These are phyloP conservation scores for Polytolypa hystricis DNA, from an alignment of 2,329 filamentous ascomycete species.

Conservation along the genomic window DNA sequence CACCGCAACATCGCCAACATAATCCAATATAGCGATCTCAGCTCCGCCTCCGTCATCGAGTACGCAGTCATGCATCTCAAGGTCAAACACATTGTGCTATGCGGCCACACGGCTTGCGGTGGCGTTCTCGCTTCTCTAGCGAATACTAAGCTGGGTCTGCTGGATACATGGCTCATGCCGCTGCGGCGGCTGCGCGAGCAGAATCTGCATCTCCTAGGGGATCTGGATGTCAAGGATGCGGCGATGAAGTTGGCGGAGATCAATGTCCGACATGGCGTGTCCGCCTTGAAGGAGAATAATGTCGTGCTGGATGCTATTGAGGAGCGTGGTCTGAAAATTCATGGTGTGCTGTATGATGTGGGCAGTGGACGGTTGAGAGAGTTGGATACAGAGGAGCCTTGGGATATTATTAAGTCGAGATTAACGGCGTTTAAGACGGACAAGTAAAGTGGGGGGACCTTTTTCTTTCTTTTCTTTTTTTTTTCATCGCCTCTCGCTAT, in stretches of 20 bases:
- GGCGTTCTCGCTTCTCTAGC: slow-evolving; percentile 45
- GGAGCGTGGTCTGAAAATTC: slow-evolving; percentile 60
- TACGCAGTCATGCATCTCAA: slow-evolving; percentile 64
- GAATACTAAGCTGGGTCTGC: slow-evolving; percentile 46
- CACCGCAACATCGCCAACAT: slow-evolving; percentile 89
- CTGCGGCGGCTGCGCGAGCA: slow-evolving; percentile 44
- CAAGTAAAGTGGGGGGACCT: neutral
- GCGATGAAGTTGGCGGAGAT: slow-evolving; percentile 58
- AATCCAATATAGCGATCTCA: slow-evolving; percentile 63
- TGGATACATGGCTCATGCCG: slow-evolving; percentile 53
- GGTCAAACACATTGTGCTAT: slow-evolving; percentile 52
- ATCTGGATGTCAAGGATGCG: slow-evolving; percentile 38
- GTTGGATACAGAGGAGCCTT: slow-evolving; percentile 36
- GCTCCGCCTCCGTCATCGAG: slow-evolving; percentile 63
- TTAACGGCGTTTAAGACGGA: slow-evolving; percentile 29
- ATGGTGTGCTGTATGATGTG: slow-evolving; percentile 67
- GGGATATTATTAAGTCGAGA: slow-evolving; percentile 28
- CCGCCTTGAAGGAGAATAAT: slow-evolving; percentile 56
- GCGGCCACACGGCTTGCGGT: slow-evolving; percentile 51
- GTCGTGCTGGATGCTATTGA: slow-evolving; percentile 58
- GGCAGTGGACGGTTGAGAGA: slow-evolving; percentile 44
- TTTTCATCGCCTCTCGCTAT: neutral
- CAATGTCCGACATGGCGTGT: slow-evolving; percentile 61
- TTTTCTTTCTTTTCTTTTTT: neutral
- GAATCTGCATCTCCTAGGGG: slow-evolving; percentile 40